These are phyloP conservation scores for Cryphonectria parasitica DNA, from an alignment of 2,329 filamentous ascomycete genomes.

Conservation along the genomic window DNA sequence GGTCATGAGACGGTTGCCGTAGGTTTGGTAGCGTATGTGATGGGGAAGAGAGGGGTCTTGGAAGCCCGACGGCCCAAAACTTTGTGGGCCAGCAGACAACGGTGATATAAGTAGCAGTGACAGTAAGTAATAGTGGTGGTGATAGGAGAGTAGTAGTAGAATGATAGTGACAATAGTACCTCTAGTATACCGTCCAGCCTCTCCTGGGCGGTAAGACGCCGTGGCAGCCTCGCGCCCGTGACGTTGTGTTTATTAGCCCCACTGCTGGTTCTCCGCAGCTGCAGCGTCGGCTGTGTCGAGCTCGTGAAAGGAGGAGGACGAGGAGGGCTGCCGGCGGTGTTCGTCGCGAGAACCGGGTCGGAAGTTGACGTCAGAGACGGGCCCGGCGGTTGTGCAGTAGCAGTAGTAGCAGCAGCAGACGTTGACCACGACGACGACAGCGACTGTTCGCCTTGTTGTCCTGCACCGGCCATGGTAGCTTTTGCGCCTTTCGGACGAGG, in stretches of 20 bases:
- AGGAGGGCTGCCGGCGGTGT: background rate
- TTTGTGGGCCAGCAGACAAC: background rate
- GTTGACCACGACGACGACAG: background rate
- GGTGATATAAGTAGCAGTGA: background rate
- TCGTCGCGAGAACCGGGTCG: background rate
- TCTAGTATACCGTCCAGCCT: conserved; percentile 41
- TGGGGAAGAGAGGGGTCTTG: background rate
- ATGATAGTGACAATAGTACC: conserved; percentile 32
- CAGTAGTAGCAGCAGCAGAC: background rate
- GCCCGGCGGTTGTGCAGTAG: background rate
- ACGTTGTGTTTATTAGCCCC: background rate
- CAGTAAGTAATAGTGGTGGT: background rate
- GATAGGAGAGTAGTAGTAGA: background rate
- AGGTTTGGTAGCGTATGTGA: background rate
- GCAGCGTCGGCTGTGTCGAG: conserved; percentile 17
- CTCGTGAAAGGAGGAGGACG: background rate
- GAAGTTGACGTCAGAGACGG: background rate
- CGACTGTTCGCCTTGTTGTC: background rate
- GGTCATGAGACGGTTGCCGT: background rate
- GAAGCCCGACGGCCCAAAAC: background rate
- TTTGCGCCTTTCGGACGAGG: background rate
- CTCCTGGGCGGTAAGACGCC: conserved; percentile 37
- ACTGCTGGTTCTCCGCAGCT: conserved; percentile 27
- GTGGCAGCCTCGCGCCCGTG: conserved; percentile 20
- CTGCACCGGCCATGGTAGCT: background rate